These are phyloP conservation scores for Dictyostelium discoideum DNA, from an alignment of 78 protist genomes.

Conservation along the genomic window DNA sequence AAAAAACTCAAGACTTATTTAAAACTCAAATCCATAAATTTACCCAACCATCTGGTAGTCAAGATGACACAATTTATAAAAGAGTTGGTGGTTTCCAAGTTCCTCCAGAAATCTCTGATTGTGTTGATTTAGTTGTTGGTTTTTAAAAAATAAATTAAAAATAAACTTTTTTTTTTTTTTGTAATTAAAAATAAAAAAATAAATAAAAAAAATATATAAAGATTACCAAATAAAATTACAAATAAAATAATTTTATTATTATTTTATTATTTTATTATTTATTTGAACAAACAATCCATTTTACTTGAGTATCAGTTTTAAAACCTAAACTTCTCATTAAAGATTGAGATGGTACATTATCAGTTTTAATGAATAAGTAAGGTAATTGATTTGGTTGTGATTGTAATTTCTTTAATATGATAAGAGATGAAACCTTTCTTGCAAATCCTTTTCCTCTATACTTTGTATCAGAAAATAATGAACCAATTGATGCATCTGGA, in stretches of 20 bases:
- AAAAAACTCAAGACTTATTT: slow-evolving; percentile 43
- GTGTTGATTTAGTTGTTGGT: slow-evolving; percentile 68
- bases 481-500: slow-evolving; percentile 28
- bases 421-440: background rate
- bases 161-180: too few species aligned
- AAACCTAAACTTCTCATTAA: slow-evolving; percentile 8
- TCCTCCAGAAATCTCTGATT: slow-evolving; percentile 44
- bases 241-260: too few species aligned
- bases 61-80: slow-evolving; percentile 32
- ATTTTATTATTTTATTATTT: background rate
- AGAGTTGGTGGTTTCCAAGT: slow-evolving; percentile 41
- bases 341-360: background rate
- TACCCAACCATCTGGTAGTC: slow-evolving; percentile 17
- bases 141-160: slow-evolving; percentile 22
- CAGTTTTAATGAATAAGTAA: background rate
- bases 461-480: background rate
- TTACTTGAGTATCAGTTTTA: background rate
- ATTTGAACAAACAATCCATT: background rate
- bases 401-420: background rate
- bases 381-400: background rate
- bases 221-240: too few species aligned
- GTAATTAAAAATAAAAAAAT: too few species aligned
- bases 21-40: slow-evolving; percentile 56
- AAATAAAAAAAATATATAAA: background rate
- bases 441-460: slow-evolving; percentile 15